Evolutionary conservation across 768 basidiomycete genomes (phyloP).

Genomic region (Trametes cingulata): DNA sequence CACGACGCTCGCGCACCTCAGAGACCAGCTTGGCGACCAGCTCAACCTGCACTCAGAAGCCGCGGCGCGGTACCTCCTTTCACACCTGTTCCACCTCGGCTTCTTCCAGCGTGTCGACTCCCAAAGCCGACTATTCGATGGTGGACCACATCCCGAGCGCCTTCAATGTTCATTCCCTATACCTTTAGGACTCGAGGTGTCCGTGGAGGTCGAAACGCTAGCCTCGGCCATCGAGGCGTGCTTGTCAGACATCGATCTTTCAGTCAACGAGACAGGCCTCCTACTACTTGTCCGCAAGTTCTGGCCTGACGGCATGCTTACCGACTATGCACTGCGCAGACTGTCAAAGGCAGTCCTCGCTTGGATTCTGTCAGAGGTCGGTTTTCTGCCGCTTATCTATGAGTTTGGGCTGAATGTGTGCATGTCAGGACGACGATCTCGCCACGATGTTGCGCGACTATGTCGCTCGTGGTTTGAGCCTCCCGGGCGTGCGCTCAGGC

Average conservation of each 20-base stretch:
- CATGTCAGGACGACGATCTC: slow-evolving; percentile 60
- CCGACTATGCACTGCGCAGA: slow-evolving; percentile 67
- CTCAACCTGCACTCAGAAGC: slow-evolving; percentile 57
- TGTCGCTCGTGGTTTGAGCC: slow-evolving; percentile 51
- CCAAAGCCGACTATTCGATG: slow-evolving; percentile 38
- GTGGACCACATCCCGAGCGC: slow-evolving; percentile 33
- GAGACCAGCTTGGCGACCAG: slow-evolving; percentile 57
- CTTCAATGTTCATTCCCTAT: slow-evolving; percentile 61
- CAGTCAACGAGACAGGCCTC: slow-evolving; percentile 73
- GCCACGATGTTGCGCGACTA: slow-evolving; percentile 69
- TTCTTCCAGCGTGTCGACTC: slow-evolving; percentile 54
- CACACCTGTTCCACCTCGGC: slow-evolving; percentile 62
- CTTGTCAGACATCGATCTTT: slow-evolving; percentile 68
- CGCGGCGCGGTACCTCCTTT: slow-evolving; percentile 53
- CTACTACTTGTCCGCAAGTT: slow-evolving; percentile 66
- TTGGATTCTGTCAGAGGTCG: slow-evolving; percentile 78
- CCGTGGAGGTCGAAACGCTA: slow-evolving; percentile 70
- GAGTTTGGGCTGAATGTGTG: background rate
- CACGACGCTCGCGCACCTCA: slow-evolving; percentile 58
- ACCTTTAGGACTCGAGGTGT: slow-evolving; percentile 70
- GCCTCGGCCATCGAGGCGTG: slow-evolving; percentile 72
- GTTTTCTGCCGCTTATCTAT: slow-evolving; percentile 7
- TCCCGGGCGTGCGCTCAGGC: slow-evolving; percentile 64
- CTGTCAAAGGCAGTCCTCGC: slow-evolving; percentile 56
- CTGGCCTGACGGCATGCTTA: slow-evolving; percentile 73